A percentile compares a stretch with the other conserved stretches of the same genome.
Conservation (phyloP, 495 filamentous ascomycete species). For the Xylaria curta region DNA sequence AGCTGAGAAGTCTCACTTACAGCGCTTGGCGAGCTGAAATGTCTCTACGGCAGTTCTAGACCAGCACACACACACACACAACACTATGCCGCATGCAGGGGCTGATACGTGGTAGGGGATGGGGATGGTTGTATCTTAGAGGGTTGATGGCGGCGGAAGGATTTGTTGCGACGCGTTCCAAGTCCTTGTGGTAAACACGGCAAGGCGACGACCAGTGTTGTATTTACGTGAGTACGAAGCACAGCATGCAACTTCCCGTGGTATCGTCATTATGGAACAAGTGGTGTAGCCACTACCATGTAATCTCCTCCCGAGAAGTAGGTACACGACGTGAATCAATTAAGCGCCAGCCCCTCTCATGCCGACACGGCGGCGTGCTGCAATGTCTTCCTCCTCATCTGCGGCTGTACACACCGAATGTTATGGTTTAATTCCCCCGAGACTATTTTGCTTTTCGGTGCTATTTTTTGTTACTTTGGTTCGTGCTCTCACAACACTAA, state of each 20-base stretch:
- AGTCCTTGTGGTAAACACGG: not conserved
- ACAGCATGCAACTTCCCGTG: not conserved
- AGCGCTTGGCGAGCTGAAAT: slow-evolving; percentile 18
- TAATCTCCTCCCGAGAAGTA: not conserved
- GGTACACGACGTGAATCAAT: not conserved
- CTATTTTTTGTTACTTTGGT: not conserved
- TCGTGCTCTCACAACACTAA: not conserved
- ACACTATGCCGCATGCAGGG: slow-evolving; percentile 12
- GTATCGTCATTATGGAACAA: not conserved
- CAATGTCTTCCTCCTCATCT: not conserved
- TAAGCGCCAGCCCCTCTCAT: slow-evolving; percentile 7
- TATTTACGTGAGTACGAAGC: not conserved
- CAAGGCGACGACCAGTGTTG: not conserved
- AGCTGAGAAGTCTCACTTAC: slow-evolving; percentile 14
- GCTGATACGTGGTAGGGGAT: slow-evolving; percentile 1
- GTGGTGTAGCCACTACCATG: not conserved
- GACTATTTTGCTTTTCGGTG: not conserved
- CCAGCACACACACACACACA: not conserved
- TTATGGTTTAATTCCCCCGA: not conserved
- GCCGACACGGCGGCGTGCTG: not conserved
- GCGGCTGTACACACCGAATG: slow-evolving; percentile 1
- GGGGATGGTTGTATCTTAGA: not conserved
- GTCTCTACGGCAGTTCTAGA: slow-evolving; percentile 5
- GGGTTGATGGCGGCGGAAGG: not conserved
- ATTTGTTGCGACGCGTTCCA: slow-evolving; percentile 21